Evolutionary conservation across 768 basidiomycete genomes (phyloP), one percentile per base, ranked within the genome.

Genomic region (Russula earlei): DNA sequence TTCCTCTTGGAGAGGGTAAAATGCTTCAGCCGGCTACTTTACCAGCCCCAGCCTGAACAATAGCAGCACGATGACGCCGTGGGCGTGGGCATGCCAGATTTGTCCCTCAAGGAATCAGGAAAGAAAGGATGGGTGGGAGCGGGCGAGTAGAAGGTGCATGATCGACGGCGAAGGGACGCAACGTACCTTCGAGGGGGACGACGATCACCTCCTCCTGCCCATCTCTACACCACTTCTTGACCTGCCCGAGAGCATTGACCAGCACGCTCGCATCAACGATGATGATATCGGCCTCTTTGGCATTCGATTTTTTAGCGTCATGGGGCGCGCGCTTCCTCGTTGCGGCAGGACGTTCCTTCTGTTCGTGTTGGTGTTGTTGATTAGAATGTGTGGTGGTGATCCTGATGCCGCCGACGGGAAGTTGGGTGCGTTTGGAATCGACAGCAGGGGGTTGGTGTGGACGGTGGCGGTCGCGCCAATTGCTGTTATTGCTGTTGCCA

Each of bases 141-240:
- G 19, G 6, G 36, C 11, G 7, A 44, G 31, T 34, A 20, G 50
- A 8, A 31, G 10, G 17, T 19, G 22, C 10, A 47, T 31, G 29
- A 46, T 5, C 10, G 17, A 53, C n/a, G 57, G 15, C 8, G 20
- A 24, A 36, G 31, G 20, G 29, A 55, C 17, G 11, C 29, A 31
- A 72, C 78, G 49, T 59, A 92, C 92, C 91, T 80, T 96, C 92
- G 25, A 93, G 80, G 6, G 93, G 92, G 43, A 92, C 74, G 46
- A 96, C 81, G 48, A 96, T 64, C 31, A 91, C 70, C 68, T 93
- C 91, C 58, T 84, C 74, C 27, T 88, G 76, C 0, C 84, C 85
- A 0, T 87, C 82, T 57, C 77, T 78, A 69, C 86, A 85, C 84
- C 91, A 87, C 60, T 80, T 82, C 75, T 88, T 88, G 63, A 95